Base-by-base conservation (phyloP, 768 basidiomycete genomes). In the Hydnomerulius pinastri region DNA sequence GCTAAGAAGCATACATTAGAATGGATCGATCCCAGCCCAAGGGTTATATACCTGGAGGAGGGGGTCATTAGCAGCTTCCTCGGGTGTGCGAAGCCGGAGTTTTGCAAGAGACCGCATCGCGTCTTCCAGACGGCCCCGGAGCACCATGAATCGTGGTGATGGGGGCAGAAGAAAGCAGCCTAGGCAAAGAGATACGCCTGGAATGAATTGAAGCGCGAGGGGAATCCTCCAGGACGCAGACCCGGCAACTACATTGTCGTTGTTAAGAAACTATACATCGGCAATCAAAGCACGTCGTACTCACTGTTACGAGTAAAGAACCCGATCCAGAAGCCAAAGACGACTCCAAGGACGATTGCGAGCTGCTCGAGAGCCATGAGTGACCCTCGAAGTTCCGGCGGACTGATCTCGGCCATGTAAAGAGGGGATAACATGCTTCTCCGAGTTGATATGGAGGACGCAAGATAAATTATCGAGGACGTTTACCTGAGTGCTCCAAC, bases 331-430 rank as follows among this genome's bases (percentile, higher is more conserved):
- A 92, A 92, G 2, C 90, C 90, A 12, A 88, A 69, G 0, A 92
- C 88, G 5, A 90, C 89, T 3, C 90, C 90, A 0, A 86, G 69
- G 12, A 92, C 89, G 43, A 92, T 92, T 17, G 86, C 81, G 36
- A 90, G 77, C 51, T 92, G 90, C 59, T 92, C 90, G 3, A 92
- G 73, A 1, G 88, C 83, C 69, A 91, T 76, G 17, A 92, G 76
- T 0, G 89, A 88, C 9, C 90, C 90, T 13, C 90, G 78, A 0
- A 86, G 75, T 66, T 90, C 88, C 0, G 90, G 89, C 9, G 89
- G 80, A 53, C 86, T 86, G 44, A 92, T 92, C 69, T 92, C 90
- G 1, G 89, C 83, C 77, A 91, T 90, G 66, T 91, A 92, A 20
- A 91, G 71, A 0, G 88, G 87, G 0, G 82, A 82, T n/a, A 90